Evolutionary conservation across 768 basidiomycete genomes (phyloP).

Genomic region (Dacryopinax spathularia): DNA sequence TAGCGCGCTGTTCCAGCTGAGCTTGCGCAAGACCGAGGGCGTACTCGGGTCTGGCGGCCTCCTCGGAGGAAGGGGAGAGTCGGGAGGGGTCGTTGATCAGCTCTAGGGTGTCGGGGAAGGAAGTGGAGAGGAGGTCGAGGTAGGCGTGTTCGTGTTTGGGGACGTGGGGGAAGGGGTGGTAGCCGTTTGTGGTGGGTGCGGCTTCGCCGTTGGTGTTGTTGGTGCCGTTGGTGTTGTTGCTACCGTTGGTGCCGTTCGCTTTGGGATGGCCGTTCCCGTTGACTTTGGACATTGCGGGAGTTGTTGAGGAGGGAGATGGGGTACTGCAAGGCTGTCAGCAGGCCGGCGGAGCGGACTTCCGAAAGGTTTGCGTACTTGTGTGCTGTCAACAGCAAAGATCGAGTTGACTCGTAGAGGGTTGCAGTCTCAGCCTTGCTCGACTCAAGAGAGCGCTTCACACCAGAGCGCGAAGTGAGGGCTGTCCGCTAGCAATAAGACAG

Average conservation of each 20-base stretch:
- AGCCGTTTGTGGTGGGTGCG: conserved; percentile 32
- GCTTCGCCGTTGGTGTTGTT: neutral
- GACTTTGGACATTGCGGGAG: too few relatives aligned
- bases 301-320: too few relatives aligned
- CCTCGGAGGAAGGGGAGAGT: conserved; percentile 50
- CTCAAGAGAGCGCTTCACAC: too few relatives aligned
- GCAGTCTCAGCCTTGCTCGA: too few relatives aligned
- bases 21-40: conserved; percentile 85
- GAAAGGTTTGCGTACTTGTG: too few relatives aligned
- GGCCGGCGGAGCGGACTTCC: too few relatives aligned
- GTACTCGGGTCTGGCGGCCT: conserved; percentile 85
- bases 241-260: conserved; percentile 17
- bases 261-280: conserved; percentile 25
- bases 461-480: too few relatives aligned
- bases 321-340: too few relatives aligned
- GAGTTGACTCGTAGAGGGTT: too few relatives aligned
- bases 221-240: conserved; percentile 13
- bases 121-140: conserved; percentile 68
- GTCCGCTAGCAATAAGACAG: too few relatives aligned
- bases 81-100: conserved; percentile 72
- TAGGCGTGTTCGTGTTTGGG: conserved; percentile 87
- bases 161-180: conserved; percentile 45
- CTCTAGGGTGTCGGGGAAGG: conserved; percentile 67
- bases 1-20: conserved; percentile 57
- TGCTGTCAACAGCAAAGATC: too few relatives aligned